Conservation (phyloP, 2,329 filamentous ascomycete genomes). For the Aureobasidium sp. region DNA sequence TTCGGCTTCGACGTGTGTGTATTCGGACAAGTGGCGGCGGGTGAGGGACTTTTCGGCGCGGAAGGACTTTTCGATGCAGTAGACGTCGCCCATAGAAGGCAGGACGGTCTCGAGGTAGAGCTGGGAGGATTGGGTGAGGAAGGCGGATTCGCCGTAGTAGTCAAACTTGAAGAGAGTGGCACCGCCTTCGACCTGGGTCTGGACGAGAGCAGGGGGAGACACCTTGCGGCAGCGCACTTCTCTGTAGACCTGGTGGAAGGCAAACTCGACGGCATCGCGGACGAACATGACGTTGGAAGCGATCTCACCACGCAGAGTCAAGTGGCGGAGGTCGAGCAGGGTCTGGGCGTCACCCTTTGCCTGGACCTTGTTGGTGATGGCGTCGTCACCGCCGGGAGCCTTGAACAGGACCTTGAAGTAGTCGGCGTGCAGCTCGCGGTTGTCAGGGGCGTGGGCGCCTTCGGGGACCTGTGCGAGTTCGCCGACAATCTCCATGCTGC, state of each 20-base stretch:
- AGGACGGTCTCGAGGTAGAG: conserved; percentile 95
- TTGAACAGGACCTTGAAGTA: conserved; percentile 61
- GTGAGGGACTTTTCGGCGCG: conserved; percentile 94
- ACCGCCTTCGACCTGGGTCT: conserved; percentile 91
- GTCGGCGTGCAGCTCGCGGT: conserved; percentile 85
- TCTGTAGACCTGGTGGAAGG: conserved; percentile 73
- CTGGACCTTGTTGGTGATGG: conserved; percentile 77
- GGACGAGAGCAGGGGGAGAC: conserved; percentile 81
- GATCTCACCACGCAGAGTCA: conserved; percentile 76
- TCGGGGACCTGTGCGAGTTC: conserved; percentile 76
- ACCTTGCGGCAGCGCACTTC: conserved; percentile 75
- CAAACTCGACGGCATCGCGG: conserved; percentile 69
- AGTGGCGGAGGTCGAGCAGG: conserved; percentile 74
- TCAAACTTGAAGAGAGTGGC: conserved; percentile 83
- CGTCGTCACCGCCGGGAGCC: conserved; percentile 79
- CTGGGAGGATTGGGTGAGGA: conserved; percentile 93
- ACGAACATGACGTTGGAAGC: conserved; percentile 83
- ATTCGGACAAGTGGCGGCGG: conserved; percentile 88
- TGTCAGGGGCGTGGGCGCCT: conserved; percentile 70
- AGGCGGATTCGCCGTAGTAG: conserved; percentile 85
- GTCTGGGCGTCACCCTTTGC: conserved; percentile 63
- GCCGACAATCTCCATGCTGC: conserved; percentile 76
- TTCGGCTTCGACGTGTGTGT: conserved; percentile 94
- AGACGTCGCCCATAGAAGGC: conserved; percentile 85
- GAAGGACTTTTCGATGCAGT: conserved; percentile 98